Percentiles rank a stretch among this genome's conserved stretches.
phyloP scores from a whole-genome alignment of 805 yeast species.

The Saccharomyces paradoxus region DNA sequence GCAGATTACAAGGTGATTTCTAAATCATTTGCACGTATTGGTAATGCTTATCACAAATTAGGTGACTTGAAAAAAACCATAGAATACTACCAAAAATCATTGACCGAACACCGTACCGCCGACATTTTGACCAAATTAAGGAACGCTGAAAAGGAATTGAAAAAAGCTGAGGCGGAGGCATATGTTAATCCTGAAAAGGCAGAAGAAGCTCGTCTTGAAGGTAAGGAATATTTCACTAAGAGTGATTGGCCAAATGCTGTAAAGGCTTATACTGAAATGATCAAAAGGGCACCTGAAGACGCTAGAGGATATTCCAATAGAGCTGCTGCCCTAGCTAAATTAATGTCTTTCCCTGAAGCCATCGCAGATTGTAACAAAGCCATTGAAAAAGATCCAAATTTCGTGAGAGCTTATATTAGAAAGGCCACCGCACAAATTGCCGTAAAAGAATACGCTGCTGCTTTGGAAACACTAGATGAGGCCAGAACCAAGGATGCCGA shows the following conservation, averaged over 20 bases:
- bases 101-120: constrained; percentile 96
- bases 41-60: constrained; percentile 69
- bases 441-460: constrained; percentile 75
- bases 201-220: constrained; percentile 88
- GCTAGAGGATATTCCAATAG: constrained; percentile 96
- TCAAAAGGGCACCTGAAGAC: constrained; percentile 93
- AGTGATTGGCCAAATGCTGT: constrained; percentile 97
- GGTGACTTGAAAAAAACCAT: constrained; percentile 68
- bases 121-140: constrained; percentile 84
- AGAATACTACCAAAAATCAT: constrained; percentile 74
- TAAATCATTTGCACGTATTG: constrained; percentile 87
- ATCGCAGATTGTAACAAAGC: constrained; percentile 87
- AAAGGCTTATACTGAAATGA: constrained; percentile 88
- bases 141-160: constrained; percentile 75
- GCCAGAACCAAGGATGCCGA: constrained; percentile 73
- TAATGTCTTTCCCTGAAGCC: constrained; percentile 96
- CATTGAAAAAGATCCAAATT: constrained; percentile 76
- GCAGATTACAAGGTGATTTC: constrained; percentile 90
- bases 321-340: constrained; percentile 92
- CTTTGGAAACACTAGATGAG: constrained; percentile 68
- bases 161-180: constrained; percentile 64
- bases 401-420: constrained; percentile 91
- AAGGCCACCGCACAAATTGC: constrained; percentile 92
- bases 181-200: constrained; percentile 89
- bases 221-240: constrained; percentile 79